Percentiles rank a stretch among this genome's conserved stretches.
phyloP scores from a whole-genome alignment of 2,329 filamentous ascomycete genomes.

The Colletotrichum musicola region DNA sequence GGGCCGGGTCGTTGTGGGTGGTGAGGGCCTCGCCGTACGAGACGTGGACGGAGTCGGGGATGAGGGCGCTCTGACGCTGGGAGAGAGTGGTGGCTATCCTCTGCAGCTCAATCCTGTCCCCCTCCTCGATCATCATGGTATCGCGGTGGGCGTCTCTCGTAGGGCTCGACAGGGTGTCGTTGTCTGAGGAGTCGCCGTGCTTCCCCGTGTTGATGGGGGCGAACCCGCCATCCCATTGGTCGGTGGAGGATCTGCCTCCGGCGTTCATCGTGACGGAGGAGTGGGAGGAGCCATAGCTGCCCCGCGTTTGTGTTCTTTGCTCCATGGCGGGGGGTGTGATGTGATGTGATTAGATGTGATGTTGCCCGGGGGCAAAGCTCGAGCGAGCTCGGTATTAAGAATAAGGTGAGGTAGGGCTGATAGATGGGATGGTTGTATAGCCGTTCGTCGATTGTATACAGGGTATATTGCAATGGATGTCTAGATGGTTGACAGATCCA shows the following conservation, averaged over 20 bases:
- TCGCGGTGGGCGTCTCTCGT: conserved; percentile 28
- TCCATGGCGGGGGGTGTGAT: conserved; percentile 2
- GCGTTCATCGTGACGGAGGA: conserved; percentile 29
- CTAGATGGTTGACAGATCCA: neutral
- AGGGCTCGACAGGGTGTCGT: conserved; percentile 12
- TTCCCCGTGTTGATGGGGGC: conserved; percentile 29
- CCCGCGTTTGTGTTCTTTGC: conserved; percentile 13
- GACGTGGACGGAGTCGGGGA: conserved; percentile 37
- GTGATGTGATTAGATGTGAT: neutral
- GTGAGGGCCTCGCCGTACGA: conserved; percentile 17
- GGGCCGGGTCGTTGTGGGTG: conserved; percentile 45
- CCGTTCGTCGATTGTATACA: neutral
- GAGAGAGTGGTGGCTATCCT: conserved; percentile 56
- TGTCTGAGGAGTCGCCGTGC: conserved; percentile 23
- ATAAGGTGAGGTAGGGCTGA: neutral
- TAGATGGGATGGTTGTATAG: neutral
- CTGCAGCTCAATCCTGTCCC: conserved; percentile 52
- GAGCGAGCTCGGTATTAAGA: conserved; percentile 2
- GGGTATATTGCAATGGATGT: neutral
- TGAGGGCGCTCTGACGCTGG: conserved; percentile 47
- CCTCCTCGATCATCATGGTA: conserved; percentile 45
- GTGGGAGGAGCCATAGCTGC: conserved; percentile 8
- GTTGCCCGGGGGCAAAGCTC: conserved; percentile 15
- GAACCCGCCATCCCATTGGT: conserved; percentile 18
- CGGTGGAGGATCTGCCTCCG: conserved; percentile 3